Base-by-base conservation (phyloP, 2,329 filamentous ascomycete genomes). In the Chrysoporthe puriensis region DNA sequence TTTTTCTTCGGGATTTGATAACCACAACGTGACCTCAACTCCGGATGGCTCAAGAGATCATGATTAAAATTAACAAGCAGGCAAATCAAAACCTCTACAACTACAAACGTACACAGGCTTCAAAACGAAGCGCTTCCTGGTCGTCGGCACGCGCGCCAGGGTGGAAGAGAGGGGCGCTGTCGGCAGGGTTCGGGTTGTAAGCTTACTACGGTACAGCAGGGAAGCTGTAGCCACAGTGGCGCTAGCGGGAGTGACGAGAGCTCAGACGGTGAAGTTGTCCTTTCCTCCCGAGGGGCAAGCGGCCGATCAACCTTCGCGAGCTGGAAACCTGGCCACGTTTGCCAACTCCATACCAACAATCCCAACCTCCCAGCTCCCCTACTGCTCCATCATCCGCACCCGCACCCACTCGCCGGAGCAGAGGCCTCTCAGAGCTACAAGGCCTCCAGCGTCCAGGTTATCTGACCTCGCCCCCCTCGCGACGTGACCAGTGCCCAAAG, bases 181-280 rank as follows among this genome's bases (percentile, higher is more conserved):
- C 60, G 52, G 54, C 42, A 64, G 63, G 63, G 63, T 64, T 64
- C 32, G 63, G 63, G 63, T 64, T 46, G 56, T 59, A 26, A 48
- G 54, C 42, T 40, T 34, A 48, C 50, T 18, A 16, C 42, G 46
- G 48, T 60, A 32, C 42, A 42, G 50, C 67, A 61, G 58, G 57
- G 61, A 61, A 62, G 68, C 58, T 68, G 58, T 40, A 66, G 69
- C 66, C 68, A 70, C 62, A 60, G 65, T 69, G 68, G 68, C 68
- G 67, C 68, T 67, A 67, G 64, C 62, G 58, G 32, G 26, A 46
- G 50, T 32, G 62, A 56, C 36, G 43, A 44, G 54, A 63, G 67
- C 64, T 67, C 60, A 66, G 62, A 70, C 64, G n/a, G 64, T 65
- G 68, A 71, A 70, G 64, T 70, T 71, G 70, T 68, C 68, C 68